Evolutionary conservation across 1,284 basidiomycete genomes (phyloP).

Genomic region (Malassezia obtusa): DNA sequence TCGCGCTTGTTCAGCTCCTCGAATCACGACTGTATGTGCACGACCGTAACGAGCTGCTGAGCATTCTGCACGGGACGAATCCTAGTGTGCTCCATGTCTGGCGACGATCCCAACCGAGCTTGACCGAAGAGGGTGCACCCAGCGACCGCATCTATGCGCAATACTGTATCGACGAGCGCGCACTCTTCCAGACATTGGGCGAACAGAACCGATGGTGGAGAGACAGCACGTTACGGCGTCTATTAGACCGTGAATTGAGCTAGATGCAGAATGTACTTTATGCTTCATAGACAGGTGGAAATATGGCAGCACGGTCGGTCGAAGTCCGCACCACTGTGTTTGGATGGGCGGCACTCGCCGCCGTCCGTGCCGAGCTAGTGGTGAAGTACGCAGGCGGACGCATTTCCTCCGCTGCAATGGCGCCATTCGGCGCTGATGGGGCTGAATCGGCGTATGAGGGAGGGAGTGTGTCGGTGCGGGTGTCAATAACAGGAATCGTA

Average conservation of each 20-base stretch:
- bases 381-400: constrained; percentile 1
- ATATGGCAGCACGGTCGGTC: constrained; percentile 1
- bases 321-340: background rate
- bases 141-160: constrained; percentile 40
- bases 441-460: constrained; percentile 7
- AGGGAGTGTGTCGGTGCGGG: background rate
- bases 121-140: constrained; percentile 13
- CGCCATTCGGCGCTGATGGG: background rate
- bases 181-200: constrained; percentile 28
- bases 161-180: constrained; percentile 32
- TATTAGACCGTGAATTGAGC: constrained; percentile 37
- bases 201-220: constrained; percentile 41
- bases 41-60: constrained; percentile 27
- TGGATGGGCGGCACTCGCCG: too few relatives aligned
- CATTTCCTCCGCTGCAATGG: background rate
- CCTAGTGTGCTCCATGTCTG: constrained; percentile 31
- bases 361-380: too few relatives aligned
- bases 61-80: constrained; percentile 31
- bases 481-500: too few relatives aligned
- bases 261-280: background rate
- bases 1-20: constrained; percentile 35
- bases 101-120: constrained; percentile 19
- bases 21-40: constrained; percentile 36
- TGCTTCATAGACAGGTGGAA: constrained; percentile 17
- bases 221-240: constrained; percentile 28